A percentile compares a stretch with the other conserved stretches of the same genome.
phyloP scores from a whole-genome alignment of 495 filamentous ascomycete genomes.

The Aspergillus sparsus region DNA sequence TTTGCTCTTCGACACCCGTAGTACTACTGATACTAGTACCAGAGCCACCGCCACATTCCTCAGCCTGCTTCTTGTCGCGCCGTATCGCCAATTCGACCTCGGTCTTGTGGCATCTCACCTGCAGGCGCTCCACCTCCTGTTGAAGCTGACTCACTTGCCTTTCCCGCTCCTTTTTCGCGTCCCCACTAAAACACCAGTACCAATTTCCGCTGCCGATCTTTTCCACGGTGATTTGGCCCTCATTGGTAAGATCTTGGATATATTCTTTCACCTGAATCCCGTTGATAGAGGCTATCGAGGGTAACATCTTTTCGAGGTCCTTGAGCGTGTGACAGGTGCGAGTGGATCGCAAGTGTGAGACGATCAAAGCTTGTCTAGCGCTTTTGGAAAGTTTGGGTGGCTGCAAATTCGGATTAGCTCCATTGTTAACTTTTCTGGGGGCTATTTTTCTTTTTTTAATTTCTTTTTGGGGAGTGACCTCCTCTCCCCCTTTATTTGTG shows the following conservation, averaged over 20 bases:
- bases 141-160: slow-evolving; percentile 48
- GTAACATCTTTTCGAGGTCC: slow-evolving; percentile 72
- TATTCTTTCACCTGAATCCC: slow-evolving; percentile 71
- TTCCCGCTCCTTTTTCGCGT: slow-evolving; percentile 58
- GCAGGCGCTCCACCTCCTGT: slow-evolving; percentile 56
- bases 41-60: slow-evolving; percentile 8
- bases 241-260: slow-evolving; percentile 63
- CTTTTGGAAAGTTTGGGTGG: slow-evolving; percentile 63
- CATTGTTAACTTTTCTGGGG: not conserved
- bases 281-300: slow-evolving; percentile 66
- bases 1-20: slow-evolving; percentile 23
- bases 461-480: not conserved
- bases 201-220: slow-evolving; percentile 82
- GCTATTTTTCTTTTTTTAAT: not conserved
- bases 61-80: slow-evolving; percentile 19
- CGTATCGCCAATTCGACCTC: slow-evolving; percentile 27
- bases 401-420: slow-evolving; percentile 33
- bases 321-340: slow-evolving; percentile 69
- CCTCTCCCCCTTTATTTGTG: not conserved
- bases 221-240: slow-evolving; percentile 67
- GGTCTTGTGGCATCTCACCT: slow-evolving; percentile 27
- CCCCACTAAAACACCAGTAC: slow-evolving; percentile 75
- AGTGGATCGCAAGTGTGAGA: slow-evolving; percentile 63
- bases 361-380: slow-evolving; percentile 62
- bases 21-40: slow-evolving; percentile 10